phyloP scores from a whole-genome alignment of 805 yeast genomes.

The Kazachstania psychrophila region DNA sequence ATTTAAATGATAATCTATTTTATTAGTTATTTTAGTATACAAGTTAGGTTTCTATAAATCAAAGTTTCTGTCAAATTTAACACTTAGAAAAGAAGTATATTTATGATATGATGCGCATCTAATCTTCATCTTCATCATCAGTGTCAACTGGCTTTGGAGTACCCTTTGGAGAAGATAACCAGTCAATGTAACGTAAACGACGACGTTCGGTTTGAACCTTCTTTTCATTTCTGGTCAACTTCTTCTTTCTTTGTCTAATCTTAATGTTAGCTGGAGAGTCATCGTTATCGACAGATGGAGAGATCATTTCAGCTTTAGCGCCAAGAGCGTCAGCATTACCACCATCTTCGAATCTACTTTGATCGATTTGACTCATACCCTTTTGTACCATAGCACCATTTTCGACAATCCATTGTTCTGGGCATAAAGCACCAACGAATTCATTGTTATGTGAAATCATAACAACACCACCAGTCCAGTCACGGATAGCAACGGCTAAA shows the following conservation, averaged over 20 bases:
- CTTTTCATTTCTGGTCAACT: constrained; percentile 94
- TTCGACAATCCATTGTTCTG: constrained; percentile 97
- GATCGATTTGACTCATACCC: constrained; percentile 69
- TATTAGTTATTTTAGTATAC: too few species aligned
- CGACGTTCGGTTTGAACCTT: constrained; percentile 87
- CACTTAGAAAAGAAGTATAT: too few species aligned
- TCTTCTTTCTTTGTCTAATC: constrained; percentile 88
- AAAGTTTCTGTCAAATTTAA: too few species aligned
- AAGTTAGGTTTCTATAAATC: too few species aligned
- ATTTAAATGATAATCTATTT: too few species aligned
- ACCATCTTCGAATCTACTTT: constrained; percentile 73
- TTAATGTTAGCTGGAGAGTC: constrained; percentile 95
- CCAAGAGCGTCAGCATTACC: constrained; percentile 43
- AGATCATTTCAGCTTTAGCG: constrained; percentile 39
- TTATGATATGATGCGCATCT: too few species aligned
- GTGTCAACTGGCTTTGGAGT: constrained; percentile 92
- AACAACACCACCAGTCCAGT: constrained; percentile 97
- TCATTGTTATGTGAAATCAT: constrained; percentile 97
- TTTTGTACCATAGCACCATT: constrained; percentile 81
- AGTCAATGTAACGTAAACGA: constrained; percentile 84
- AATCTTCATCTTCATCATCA: constrained; percentile 59
- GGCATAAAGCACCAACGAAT: constrained; percentile 94
- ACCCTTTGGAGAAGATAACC: constrained; percentile 96
- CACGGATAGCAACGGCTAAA: constrained; percentile 92
- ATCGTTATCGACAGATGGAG: constrained; percentile 47